These are phyloP conservation scores for Rubroboletus satanas DNA, from an alignment of 768 basidiomycete genomes.

Conservation along the genomic window DNA sequence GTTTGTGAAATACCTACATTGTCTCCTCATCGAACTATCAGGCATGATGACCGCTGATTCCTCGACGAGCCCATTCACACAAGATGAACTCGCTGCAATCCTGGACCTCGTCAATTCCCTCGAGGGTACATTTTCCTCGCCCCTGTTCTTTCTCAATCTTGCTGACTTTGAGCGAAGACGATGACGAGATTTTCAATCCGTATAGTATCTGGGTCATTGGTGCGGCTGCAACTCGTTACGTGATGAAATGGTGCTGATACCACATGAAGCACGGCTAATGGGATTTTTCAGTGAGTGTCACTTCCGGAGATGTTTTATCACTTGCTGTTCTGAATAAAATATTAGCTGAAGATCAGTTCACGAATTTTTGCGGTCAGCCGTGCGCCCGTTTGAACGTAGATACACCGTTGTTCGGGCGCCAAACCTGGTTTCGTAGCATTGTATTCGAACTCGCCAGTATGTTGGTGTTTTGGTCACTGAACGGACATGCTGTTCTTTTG, in stretches of 20 bases:
- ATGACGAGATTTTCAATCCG: background rate
- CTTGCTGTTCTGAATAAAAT: background rate
- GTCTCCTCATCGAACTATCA: background rate
- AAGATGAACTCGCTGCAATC: constrained; percentile 14
- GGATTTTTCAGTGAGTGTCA: constrained; percentile 7
- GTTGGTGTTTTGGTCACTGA: constrained; percentile 1
- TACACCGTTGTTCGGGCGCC: constrained; percentile 6
- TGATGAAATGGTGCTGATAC: background rate
- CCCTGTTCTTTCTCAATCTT: background rate
- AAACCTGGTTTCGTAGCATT: background rate
- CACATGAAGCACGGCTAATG: constrained; percentile 11
- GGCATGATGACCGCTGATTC: constrained; percentile 19
- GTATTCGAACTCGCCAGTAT: background rate
- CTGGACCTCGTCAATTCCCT: constrained; percentile 12
- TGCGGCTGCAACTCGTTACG: background rate
- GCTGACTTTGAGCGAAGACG: constrained; percentile 2
- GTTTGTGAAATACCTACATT: background rate
- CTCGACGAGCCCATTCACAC: constrained; percentile 14
- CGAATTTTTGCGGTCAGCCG: constrained; percentile 12
- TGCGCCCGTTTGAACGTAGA: constrained; percentile 13
- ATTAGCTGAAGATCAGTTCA: constrained; percentile 14
- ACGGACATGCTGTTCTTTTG: constrained; percentile 11
- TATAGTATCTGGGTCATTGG: constrained; percentile 13
- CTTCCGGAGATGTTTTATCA: background rate
- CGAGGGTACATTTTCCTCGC: background rate